Evolutionary conservation across 192 early-diverging fungal genomes (phyloP).

Genomic region (Backusella sp.): DNA sequence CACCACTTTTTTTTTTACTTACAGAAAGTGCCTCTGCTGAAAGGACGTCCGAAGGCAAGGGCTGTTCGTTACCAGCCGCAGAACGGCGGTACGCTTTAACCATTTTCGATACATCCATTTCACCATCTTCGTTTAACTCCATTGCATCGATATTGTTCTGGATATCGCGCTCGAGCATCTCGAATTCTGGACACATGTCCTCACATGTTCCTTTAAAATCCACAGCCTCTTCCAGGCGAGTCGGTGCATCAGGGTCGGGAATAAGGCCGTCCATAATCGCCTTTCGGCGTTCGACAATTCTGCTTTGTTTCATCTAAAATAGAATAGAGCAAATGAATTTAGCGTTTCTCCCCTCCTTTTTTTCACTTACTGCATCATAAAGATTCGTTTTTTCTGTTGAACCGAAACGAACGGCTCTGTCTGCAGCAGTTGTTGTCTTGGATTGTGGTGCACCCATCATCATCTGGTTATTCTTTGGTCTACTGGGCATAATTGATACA

Average conservation of each 20-base stretch:
- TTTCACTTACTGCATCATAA: background rate
- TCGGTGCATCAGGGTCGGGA: slow-evolving; percentile 51
- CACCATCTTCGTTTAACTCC: slow-evolving; percentile 52
- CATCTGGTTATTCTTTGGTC: background rate
- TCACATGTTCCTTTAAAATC: slow-evolving; percentile 75
- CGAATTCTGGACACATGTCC: slow-evolving; percentile 90
- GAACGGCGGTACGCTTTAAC: slow-evolving; percentile 88
- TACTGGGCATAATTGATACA: background rate
- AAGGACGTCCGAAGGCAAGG: slow-evolving; percentile 87
- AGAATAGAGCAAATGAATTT: background rate
- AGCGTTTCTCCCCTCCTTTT: no score
- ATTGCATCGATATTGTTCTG: slow-evolving; percentile 70
- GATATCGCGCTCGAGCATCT: slow-evolving; percentile 80
- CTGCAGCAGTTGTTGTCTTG: slow-evolving; percentile 4
- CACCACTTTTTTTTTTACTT: slow-evolving; percentile 9
- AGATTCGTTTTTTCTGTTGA: background rate
- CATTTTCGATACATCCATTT: slow-evolving; percentile 56
- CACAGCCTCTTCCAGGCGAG: slow-evolving; percentile 63
- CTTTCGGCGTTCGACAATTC: slow-evolving; percentile 58
- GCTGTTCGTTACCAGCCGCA: slow-evolving; percentile 82
- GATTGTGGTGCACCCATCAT: background rate
- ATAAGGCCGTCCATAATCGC: slow-evolving; percentile 64
- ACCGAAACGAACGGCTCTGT: slow-evolving; percentile 22
- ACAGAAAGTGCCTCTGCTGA: slow-evolving; percentile 71
- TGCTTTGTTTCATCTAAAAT: slow-evolving; percentile 59